Conservation (phyloP, 2,329 filamentous ascomycete species). For the Colletotrichum musae region DNA sequence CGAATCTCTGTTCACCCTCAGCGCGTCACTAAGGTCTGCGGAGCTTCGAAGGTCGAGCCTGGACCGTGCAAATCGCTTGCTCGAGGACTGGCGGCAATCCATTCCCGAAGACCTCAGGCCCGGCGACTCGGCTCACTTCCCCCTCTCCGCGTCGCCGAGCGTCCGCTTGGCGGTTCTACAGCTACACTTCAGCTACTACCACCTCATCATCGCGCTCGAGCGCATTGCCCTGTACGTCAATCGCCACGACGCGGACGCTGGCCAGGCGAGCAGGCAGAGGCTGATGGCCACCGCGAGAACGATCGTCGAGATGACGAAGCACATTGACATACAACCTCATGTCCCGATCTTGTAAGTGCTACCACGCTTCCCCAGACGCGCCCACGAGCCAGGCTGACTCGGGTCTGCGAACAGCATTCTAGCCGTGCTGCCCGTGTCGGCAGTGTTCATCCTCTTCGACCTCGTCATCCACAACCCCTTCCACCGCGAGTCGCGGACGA, state of each 20-base stretch:
- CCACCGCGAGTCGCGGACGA: constrained; percentile 40
- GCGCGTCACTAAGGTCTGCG: constrained; percentile 45
- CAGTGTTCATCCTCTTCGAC: constrained; percentile 45
- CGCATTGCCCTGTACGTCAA: constrained; percentile 48
- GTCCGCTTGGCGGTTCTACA: constrained; percentile 45
- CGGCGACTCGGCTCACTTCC: constrained; percentile 43
- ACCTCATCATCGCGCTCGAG: constrained; percentile 49
- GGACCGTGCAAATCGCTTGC: constrained; percentile 43
- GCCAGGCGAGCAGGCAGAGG: constrained; percentile 43
- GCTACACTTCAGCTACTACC: constrained; percentile 50
- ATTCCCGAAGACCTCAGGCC: constrained; percentile 51
- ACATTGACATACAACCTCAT: constrained; percentile 51
- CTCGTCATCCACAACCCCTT: constrained; percentile 44
- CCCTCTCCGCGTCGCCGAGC: constrained; percentile 38
- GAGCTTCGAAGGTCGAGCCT: constrained; percentile 43
- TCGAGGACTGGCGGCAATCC: constrained; percentile 50
- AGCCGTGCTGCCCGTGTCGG: constrained; percentile 40
- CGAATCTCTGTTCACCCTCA: constrained; percentile 52
- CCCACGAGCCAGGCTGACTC: too few species aligned
- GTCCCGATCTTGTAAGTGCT: constrained; percentile 51
- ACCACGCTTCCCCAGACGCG: background rate
- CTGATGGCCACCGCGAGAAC: constrained; percentile 50
- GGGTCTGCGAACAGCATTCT: constrained; percentile 33
- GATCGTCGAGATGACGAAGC: constrained; percentile 51
- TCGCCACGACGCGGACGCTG: constrained; percentile 34